Evolutionary conservation across 2,329 filamentous ascomycete species (phyloP).

Genomic region (Didymella keratinophila): DNA sequence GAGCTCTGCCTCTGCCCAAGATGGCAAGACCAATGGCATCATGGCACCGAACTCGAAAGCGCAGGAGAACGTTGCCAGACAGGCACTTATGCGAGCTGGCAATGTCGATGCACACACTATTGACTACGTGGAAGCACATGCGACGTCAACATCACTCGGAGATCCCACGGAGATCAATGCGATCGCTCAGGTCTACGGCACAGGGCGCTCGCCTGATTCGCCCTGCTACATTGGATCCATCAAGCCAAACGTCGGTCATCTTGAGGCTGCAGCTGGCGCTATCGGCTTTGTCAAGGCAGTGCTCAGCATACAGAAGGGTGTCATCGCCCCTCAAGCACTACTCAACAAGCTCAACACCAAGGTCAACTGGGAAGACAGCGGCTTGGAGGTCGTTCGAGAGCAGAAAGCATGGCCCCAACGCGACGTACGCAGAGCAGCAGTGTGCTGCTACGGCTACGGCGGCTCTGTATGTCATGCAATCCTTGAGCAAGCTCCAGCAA

Average conservation of each 20-base stretch:
- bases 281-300: conserved; percentile 51
- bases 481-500: conserved; percentile 46
- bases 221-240: conserved; percentile 25
- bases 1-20: conserved; percentile 41
- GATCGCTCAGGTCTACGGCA: conserved; percentile 22
- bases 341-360: conserved; percentile 44
- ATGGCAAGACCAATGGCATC: conserved; percentile 47
- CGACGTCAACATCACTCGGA: conserved; percentile 66
- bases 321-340: conserved; percentile 38
- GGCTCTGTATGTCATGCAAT: conserved; percentile 55
- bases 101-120: conserved; percentile 18
- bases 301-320: conserved; percentile 49
- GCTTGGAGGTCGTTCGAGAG: conserved; percentile 18
- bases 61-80: conserved; percentile 39
- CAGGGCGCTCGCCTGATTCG: conserved; percentile 5
- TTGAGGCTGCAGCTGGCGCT: conserved; percentile 50
- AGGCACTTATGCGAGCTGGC: conserved; percentile 16
- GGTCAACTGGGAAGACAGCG: conserved; percentile 36
- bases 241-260: conserved; percentile 54
- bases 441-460: conserved; percentile 58
- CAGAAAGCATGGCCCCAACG: conserved; percentile 32
- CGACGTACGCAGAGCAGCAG: conserved; percentile 45
- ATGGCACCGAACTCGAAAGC: conserved; percentile 48
- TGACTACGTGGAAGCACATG: conserved; percentile 31
- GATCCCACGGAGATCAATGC: conserved; percentile 34